Base-by-base conservation (phyloP, 2,329 filamentous ascomycete species). In the Exutisphaerella laricina region DNA sequence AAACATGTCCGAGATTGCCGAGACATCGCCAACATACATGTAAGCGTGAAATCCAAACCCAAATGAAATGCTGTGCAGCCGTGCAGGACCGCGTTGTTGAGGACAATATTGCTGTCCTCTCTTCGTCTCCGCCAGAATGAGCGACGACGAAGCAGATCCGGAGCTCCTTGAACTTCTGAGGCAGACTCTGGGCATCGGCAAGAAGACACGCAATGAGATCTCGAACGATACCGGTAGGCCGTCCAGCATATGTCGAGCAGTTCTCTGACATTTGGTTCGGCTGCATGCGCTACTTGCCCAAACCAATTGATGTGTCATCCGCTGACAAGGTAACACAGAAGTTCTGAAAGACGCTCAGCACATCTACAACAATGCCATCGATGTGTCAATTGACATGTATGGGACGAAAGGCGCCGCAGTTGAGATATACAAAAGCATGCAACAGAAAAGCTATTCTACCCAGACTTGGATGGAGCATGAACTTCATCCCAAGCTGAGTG, bases 331-430 rank as follows among this genome's bases (percentile, higher is more conserved):
- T 32, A 8, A 20, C 94, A 13, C 86, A 4, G 85, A 82, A 38
- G 88, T 97, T 29, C 77, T 97, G 4, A 74, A 86, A 51, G 78
- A 81, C 49, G 89, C 89, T 32, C 82, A 94, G 66, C 86, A 84
- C 67, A 82, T 97, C 58, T 94, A 85, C 68, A 81, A 95, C 69
- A 92, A 96, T 66, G 79, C 87, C 50, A 88, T 95, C 62, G 92
- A 98, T 62, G 88, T 98, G 23, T 86, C 88, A 8, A 72, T 98
- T 31, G 85, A 90, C 59, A 88, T 89, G 73, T 75, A 78, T 43
- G 81, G 84, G 37, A 89, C 85, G 40, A 94, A 92, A 66, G 75
- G 75, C 22, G 90, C 94, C 1, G 92, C 92, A 9, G 78, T 80
- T 49, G 77, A 72, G 38, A 90, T 98, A 55, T 84, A 85, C 66